Conservation (phyloP, 202 grass and related monocot genomes). For the Hordeum pubiflorum region DNA sequence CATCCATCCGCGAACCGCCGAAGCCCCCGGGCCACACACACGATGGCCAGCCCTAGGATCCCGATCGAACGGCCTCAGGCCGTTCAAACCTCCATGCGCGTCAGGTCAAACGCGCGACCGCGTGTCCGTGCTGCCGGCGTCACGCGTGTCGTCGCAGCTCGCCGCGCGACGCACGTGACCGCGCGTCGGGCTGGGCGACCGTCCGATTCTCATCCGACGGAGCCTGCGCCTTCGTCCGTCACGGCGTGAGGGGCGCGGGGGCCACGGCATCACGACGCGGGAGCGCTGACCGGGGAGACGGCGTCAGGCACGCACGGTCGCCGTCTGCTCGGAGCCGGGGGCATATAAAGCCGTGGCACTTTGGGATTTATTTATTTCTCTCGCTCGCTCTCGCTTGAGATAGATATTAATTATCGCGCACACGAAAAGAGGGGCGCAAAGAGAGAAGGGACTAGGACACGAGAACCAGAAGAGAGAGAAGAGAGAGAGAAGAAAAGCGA, state of each 20-base stretch:
- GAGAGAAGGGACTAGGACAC: constrained; percentile 31
- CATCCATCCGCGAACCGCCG: neutral
- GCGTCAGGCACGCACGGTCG: constrained; percentile 25
- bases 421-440: constrained; percentile 18
- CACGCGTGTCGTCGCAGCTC: neutral
- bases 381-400: neutral
- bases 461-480: neutral
- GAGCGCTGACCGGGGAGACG: constrained; percentile 27
- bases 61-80: neutral
- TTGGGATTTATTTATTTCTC: neutral
- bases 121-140: constrained; percentile 8
- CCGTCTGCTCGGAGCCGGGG: neutral
- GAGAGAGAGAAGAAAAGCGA: neutral
- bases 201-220: neutral
- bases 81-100: constrained; percentile 22
- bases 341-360: constrained; percentile 1
- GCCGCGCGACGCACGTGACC: constrained; percentile 20
- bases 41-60: neutral
- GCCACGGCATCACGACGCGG: neutral
- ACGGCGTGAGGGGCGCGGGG: neutral
- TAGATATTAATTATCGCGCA: constrained; percentile 23
- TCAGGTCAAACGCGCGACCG: constrained; percentile 38
- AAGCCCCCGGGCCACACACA: neutral
- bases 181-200: fast-evolving
- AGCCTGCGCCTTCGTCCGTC: fast-evolving